Evolutionary conservation across 139 green algal genomes (phyloP), one percentile per base, ranked within the genome.

Genomic region (Zygnema circumcarinatum): DNA sequence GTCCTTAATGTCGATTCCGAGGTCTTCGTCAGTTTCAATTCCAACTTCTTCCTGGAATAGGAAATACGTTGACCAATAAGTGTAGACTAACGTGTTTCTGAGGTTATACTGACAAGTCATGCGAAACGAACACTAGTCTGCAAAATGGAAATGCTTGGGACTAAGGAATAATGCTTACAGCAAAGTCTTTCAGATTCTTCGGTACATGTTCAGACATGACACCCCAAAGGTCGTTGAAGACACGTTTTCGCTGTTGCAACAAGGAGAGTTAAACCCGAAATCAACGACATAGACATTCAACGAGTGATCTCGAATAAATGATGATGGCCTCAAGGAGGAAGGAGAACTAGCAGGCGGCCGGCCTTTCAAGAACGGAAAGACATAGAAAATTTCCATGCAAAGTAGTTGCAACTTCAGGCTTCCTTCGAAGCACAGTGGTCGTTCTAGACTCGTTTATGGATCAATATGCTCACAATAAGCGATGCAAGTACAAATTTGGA

Each of bases 191-290:
- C 20, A 56, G 81, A 20, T 89, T 38, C 22, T 92, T 92, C 11
- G 33, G n/a, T 16, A 89, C n/a, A 56, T 73, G 82, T 92, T 89
- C 83, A 11, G 84, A 84, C 83, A 89, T 91, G 20, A n/a, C 81
- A 29, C 83, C 83, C 82, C 38, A 91, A 20, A 89, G 31, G 83
- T 89, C 83, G 16, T 92, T 92, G 83, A 89, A 91, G 21, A 92
- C 85, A 25, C 83, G 83, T 36, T 89, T 89, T 76, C 83, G 82
- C 83, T 92, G 31, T n/a, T n/a, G n/a, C n/a, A n/a, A n/a, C n/a
- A 62, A 62, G 7, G 16, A 16, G 47, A 62, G 16, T 16, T 25
- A 62, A 62, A 62, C 47, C 47, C 47, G 47, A 25, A 62, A 62
- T 25, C 7, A 62, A 62, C 16, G 16, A 62, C 16, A 16, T 62